A percentile compares a stretch with the other conserved stretches of the same genome.
Evolutionary conservation across 2,329 filamentous ascomycete species (phyloP).

Genomic region (Alternaria angustiovoidea): DNA sequence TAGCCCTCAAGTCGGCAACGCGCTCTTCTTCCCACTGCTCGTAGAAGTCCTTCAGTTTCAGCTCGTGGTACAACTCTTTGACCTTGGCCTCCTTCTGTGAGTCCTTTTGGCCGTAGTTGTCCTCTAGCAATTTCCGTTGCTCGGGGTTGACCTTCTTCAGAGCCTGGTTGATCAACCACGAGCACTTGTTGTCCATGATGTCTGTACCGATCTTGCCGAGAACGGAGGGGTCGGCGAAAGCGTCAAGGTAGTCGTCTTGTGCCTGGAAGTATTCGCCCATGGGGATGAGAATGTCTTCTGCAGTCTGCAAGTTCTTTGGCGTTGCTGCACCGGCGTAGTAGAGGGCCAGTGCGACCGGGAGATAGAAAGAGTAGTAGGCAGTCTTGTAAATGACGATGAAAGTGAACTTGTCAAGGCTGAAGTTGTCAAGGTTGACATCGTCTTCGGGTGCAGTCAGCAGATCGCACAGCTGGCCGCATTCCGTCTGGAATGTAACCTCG

Average conservation of each 20-base stretch:
- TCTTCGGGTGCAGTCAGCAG: conserved; percentile 96
- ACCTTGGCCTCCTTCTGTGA: conserved; percentile 80
- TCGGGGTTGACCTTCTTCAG: conserved; percentile 80
- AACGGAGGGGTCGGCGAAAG: conserved; percentile 88
- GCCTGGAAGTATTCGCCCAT: conserved; percentile 99
- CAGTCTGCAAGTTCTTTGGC: conserved; percentile 85
- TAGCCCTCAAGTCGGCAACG: conserved; percentile 76
- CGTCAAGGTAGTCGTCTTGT: conserved; percentile 98
- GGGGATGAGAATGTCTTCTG: conserved; percentile 91
- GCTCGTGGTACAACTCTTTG: conserved; percentile 87
- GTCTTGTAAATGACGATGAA: conserved; percentile 99
- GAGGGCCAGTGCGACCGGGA: conserved; percentile 90
- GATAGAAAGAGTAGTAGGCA: conserved; percentile 98
- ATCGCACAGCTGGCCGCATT: conserved; percentile 93
- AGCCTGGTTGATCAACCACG: conserved; percentile 96
- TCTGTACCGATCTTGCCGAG: conserved; percentile 99
- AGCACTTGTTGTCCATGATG: conserved; percentile 99
- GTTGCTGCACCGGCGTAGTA: conserved; percentile 86
- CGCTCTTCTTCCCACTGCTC: conserved; percentile 88
- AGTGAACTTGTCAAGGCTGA: conserved; percentile 91
- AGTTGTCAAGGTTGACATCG: conserved; percentile 90
- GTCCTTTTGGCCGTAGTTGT: conserved; percentile 95
- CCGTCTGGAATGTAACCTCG: conserved; percentile 91
- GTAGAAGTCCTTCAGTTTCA: conserved; percentile 84
- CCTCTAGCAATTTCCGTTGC: conserved; percentile 86